These are phyloP conservation scores for Psilocybe sp. DNA, from an alignment of 768 basidiomycete species.

Conservation along the genomic window DNA sequence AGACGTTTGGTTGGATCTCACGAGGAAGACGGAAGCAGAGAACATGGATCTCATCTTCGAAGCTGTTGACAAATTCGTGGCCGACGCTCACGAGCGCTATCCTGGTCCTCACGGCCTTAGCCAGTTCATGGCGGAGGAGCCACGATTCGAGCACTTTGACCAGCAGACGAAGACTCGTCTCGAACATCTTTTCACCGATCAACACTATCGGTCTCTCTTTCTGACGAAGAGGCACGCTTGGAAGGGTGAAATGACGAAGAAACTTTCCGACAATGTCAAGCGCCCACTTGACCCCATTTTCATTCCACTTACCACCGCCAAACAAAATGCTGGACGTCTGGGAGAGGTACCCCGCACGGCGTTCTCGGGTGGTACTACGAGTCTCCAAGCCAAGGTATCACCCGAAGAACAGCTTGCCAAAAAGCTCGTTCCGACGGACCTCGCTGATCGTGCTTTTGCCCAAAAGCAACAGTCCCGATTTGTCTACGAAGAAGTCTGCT, in stretches of 20 bases:
- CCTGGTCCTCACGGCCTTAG: not conserved
- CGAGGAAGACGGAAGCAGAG: constrained; percentile 8
- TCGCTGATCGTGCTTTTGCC: not conserved
- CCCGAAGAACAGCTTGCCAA: not conserved
- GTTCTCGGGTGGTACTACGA: no score
- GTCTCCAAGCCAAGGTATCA: not conserved
- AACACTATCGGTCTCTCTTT: no score
- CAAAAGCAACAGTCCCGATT: constrained; percentile 4
- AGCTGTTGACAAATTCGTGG: constrained; percentile 1
- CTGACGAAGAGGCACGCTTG: no score
- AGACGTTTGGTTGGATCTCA: constrained; percentile 16
- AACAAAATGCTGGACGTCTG: no score
- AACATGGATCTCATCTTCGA: constrained; percentile 13
- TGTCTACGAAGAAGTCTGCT: constrained; percentile 7
- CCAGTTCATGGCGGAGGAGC: not conserved
- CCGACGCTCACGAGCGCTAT: no score
- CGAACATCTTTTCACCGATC: no score
- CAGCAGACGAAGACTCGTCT: not conserved
- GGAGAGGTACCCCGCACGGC: no score
- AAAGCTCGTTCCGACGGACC: not conserved
- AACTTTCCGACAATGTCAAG: no score
- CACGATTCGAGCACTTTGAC: not conserved
- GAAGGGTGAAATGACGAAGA: no score
- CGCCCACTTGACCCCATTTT: no score
- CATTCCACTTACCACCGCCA: no score